Evolutionary conservation across 306 rosid genomes (phyloP), one percentile per base, ranked within the genome.

Genomic region (Mucuna pruriens): DNA sequence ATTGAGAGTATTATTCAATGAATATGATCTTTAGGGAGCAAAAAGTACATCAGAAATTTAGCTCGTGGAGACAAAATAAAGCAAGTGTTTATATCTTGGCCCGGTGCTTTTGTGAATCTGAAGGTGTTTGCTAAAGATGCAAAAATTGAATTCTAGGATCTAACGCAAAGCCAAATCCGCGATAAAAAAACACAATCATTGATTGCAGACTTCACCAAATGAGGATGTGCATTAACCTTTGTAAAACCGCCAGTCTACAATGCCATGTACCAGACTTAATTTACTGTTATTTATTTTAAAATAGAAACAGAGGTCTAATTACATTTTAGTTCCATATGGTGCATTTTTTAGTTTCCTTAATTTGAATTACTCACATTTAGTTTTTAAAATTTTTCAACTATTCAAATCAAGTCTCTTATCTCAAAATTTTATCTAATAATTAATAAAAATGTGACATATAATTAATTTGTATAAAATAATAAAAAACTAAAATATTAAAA

Each of bases 11-110:
- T 42, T 42, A 25, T 42, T 68, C 36, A 42, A 42, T 69, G 75
- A 42, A 69, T 23, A 69, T 2, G 39, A 42, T 42, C 39, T 39
- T 23, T 23, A 69, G 19, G 75, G 75, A 44, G 12, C 75, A 69
- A 69, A 67, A 68, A 23, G 23, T 46, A 22, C 63, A 48, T 63
- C 3, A 2, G 67, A 55, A 74, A 42, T 60, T 8, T 19, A 44
- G 61, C 15, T 26, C 9, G 34, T 5, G 80, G 71, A 31, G 80
- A 62, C 80, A 76, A 26, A 20, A 61, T 42, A 76, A 76, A 29
- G 3, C 57, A 17, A 76, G 71, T 61, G 29, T 60, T 39, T 25
- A 61, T n/a, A 7, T 45, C 9, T 40, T 60, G 40, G 58, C 7
- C 39, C 0, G 0, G 33, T 60, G 71, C 71, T 76, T 45, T 45